phyloP scores from a whole-genome alignment of 2,329 filamentous ascomycete genomes.

The Trichoderma atrobrunneum region DNA sequence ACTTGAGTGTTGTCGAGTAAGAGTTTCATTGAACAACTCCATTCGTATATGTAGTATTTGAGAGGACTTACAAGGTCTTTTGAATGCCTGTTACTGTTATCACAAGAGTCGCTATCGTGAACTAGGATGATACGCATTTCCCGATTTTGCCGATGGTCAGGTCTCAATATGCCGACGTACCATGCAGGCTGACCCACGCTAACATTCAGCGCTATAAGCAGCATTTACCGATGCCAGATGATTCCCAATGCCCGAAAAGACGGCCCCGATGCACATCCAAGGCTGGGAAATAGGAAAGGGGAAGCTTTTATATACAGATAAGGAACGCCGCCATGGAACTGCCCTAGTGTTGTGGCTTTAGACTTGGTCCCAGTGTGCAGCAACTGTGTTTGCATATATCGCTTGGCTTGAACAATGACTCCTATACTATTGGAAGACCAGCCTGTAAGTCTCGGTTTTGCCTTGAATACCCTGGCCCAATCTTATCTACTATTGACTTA shows the following conservation, averaged over 20 bases:
- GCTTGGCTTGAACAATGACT: not conserved
- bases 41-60: constrained; percentile 3
- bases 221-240: not conserved
- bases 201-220: not conserved
- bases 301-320: constrained; percentile 13
- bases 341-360: constrained; percentile 1
- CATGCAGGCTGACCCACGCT: not conserved
- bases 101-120: not conserved
- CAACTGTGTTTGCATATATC: not conserved
- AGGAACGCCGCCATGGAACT: not conserved
- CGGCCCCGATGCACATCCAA: not conserved
- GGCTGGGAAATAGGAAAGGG: not conserved
- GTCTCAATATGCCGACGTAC: not conserved
- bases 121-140: not conserved
- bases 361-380: not conserved
- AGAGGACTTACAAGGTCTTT: constrained; percentile 5
- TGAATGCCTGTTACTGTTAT: not conserved
- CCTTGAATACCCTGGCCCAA: not conserved
- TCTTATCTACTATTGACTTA: not conserved
- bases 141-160: not conserved
- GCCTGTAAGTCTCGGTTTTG: not conserved
- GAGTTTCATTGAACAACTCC: not conserved
- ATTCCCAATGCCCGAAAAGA: not conserved
- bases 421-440: not conserved
- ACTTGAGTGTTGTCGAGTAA: not conserved